Evolutionary conservation across 306 rosid species (phyloP), one percentile per base, ranked within the genome.

Genomic region (Medicago lupulina): DNA sequence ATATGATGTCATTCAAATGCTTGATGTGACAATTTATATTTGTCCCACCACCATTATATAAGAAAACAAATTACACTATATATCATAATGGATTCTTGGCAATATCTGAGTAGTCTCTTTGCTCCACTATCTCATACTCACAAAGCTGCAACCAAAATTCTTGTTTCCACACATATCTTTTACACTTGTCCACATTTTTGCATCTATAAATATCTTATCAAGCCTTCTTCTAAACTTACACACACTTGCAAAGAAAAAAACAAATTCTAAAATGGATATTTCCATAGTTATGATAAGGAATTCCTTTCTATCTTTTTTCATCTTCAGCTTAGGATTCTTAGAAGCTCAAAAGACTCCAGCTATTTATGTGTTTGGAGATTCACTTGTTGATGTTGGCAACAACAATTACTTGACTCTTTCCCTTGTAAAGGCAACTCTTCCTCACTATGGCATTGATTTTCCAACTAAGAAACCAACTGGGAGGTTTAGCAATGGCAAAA

Each of bases 311-410:
- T 64, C 78, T 73, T 65, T 73, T 51, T 14, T 75, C 70, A 21
- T 75, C 70, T 31, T 78, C 40, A 61, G 54, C 43, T 70, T 77
- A 11, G 72, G 74, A 46, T 71, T 70, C 44, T 79, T 71, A 18
- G 59, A 21, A 23, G 96, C 92, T 74, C 89, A 89, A 69, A 74
- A 46, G 78, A 74, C 82, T 67, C 87, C 97, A 4, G 92, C 91
- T 38, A 46, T 87, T 38, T 92, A 85, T 71, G 89, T 92, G 23
- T 92, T 92, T 46, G 96, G 97, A 66, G 97, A 92, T 72, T 92
- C 97, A 9, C 84, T 92, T 8, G 83, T 86, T 13, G 97, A 92
- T 67, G 97, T 92, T 55, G 97, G 97, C 16, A 92, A 92, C 84
- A 92, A 92, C 76, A 87, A 92, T 65, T 72, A 85, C 80, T 82